Conservation (phyloP, 306 rosid genomes). For the Cucurbita moschata region DNA sequence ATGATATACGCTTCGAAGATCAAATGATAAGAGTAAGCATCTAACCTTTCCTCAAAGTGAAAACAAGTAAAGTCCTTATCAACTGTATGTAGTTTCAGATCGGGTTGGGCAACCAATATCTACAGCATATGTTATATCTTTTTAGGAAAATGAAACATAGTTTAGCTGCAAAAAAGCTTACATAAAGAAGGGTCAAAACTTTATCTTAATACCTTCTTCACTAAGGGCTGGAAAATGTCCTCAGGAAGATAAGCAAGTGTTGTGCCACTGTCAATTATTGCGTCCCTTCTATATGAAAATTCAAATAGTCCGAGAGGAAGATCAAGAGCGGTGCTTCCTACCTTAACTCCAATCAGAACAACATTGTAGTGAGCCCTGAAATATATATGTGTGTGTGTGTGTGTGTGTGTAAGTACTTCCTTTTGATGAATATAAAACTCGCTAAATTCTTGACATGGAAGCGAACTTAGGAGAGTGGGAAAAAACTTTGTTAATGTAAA, state of each 20-base stretch:
- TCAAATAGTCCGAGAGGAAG: slow-evolving; percentile 47
- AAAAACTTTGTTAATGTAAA: background rate
- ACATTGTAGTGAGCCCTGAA: slow-evolving; percentile 79
- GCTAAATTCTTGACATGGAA: background rate
- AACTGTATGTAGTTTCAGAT: slow-evolving; percentile 21
- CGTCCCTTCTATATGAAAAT: slow-evolving; percentile 27
- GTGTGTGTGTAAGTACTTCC: background rate
- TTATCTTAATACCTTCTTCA: slow-evolving; percentile 27
- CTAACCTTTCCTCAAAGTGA: background rate
- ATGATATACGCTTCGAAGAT: background rate
- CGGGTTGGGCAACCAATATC: slow-evolving; percentile 34
- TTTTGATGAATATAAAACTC: background rate
- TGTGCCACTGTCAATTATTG: slow-evolving; percentile 89
- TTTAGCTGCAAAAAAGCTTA: background rate
- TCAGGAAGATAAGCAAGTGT: slow-evolving; percentile 76
- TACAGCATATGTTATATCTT: slow-evolving; percentile 13
- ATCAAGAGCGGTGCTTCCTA: slow-evolving; percentile 31
- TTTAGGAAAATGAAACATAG: background rate
- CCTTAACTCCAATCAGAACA: slow-evolving; percentile 53
- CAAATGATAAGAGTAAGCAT: background rate
- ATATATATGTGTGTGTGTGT: too few species aligned
- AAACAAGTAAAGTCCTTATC: slow-evolving; percentile 10
- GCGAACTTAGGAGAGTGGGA: background rate
- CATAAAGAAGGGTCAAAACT: background rate
- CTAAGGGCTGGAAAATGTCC: slow-evolving; percentile 20